These are phyloP conservation scores for Elaeis guineensis DNA, from an alignment of 176 grass and related monocot species.

Conservation along the genomic window DNA sequence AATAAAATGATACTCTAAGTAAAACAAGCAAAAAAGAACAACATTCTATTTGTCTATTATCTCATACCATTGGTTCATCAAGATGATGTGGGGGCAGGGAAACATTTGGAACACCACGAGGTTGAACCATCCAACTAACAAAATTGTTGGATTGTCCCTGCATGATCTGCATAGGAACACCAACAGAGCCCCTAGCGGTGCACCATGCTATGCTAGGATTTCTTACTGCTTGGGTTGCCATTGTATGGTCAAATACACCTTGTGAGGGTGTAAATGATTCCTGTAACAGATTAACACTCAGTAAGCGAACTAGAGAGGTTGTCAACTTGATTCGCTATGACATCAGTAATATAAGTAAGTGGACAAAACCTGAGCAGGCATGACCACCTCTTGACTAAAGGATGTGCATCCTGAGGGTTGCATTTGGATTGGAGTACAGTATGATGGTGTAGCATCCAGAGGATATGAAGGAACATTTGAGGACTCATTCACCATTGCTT, in stretches of 20 bases:
- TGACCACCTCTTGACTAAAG: slow-evolving; percentile 33
- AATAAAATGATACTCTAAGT: not conserved
- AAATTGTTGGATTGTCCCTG: slow-evolving; percentile 28
- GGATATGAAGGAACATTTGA: slow-evolving; percentile 18
- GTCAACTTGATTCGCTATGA: not conserved
- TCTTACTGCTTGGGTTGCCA: slow-evolving; percentile 16
- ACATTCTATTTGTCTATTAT: not conserved
- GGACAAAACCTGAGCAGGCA: slow-evolving; percentile 23
- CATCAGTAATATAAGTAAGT: too few species aligned
- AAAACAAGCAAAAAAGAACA: slow-evolving; percentile 1
- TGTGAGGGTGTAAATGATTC: slow-evolving; percentile 24
- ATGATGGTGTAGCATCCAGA: slow-evolving; percentile 14
- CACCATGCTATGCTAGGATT: slow-evolving; percentile 31
- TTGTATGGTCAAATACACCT: slow-evolving; percentile 29
- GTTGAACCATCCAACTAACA: slow-evolving; percentile 28
- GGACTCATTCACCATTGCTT: slow-evolving; percentile 18
- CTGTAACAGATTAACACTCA: slow-evolving; percentile 21
- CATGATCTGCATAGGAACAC: slow-evolving; percentile 8
- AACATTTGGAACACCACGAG: slow-evolving; percentile 17
- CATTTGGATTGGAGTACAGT: slow-evolving; percentile 18
- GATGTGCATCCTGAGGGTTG: slow-evolving; percentile 24
- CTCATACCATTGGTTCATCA: slow-evolving; percentile 18
- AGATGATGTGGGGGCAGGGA: slow-evolving; percentile 12
- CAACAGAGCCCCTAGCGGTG: slow-evolving; percentile 12
- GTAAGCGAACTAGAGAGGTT: not conserved